A percentile compares a stretch with the other conserved stretches of the same genome.
Conservation (phyloP, 2,329 filamentous ascomycete species). For the Stagonosporopsis vannaccii region DNA sequence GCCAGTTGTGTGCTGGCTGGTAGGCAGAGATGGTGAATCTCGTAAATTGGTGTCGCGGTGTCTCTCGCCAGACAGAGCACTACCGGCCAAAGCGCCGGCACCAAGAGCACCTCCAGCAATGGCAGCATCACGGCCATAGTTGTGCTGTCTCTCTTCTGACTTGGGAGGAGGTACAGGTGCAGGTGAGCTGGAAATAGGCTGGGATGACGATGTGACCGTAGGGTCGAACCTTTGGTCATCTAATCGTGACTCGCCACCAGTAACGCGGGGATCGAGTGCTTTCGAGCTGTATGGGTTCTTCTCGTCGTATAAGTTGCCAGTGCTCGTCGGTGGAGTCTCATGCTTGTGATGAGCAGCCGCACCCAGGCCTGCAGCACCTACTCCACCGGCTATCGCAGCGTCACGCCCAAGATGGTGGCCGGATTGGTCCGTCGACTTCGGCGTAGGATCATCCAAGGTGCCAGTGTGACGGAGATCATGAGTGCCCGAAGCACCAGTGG, state of each 20-base stretch:
- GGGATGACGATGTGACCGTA: conserved; percentile 15
- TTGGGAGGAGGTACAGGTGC: conserved; percentile 8
- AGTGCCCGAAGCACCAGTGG: conserved; percentile 7
- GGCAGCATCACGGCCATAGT: conserved; percentile 38
- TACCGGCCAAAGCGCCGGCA: conserved; percentile 36
- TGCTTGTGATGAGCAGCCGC: conserved; percentile 24
- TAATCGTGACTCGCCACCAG: conserved; percentile 22
- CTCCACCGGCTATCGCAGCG: conserved; percentile 37
- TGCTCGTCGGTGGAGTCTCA: conserved; percentile 22
- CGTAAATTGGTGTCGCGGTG: background rate
- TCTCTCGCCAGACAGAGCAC: conserved; percentile 30
- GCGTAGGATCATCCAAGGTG: conserved; percentile 27
- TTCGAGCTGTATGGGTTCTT: conserved; percentile 38
- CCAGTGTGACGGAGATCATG: conserved; percentile 37
- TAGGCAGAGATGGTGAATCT: conserved; percentile 6
- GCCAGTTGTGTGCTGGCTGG: conserved; percentile 11
- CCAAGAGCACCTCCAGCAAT: conserved; percentile 40
- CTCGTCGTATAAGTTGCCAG: conserved; percentile 24
- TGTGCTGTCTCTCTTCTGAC: conserved; percentile 28
- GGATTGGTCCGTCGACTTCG: conserved; percentile 20
- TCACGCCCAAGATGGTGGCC: conserved; percentile 38
- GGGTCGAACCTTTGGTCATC: conserved; percentile 34
- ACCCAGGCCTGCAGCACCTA: conserved; percentile 33
- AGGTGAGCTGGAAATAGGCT: conserved; percentile 17
- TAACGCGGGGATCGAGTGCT: conserved; percentile 38